Base-by-base conservation (phyloP, 257 asterid genomes). In the Primulina tabacum region DNA sequence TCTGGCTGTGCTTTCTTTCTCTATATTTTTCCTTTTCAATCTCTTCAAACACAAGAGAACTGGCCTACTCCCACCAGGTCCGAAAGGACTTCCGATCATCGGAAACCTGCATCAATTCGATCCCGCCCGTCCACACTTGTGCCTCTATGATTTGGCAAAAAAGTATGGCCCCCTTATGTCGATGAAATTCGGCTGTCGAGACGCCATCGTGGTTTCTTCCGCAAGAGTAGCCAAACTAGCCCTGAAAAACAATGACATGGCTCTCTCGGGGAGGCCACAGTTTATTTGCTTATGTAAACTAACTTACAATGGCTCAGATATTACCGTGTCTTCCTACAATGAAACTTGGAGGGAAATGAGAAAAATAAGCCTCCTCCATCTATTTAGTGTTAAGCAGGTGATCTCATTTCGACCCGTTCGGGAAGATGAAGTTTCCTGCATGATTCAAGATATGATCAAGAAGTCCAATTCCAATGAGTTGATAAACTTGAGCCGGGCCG, bases 251-350 rank as follows among this genome's bases (percentile, higher is more conserved):
- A 33, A 72, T 9, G 76, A 72, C 11, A 33, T 34, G 8, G 50
- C 69, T 0, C 57, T 72, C 35, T 59, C 71, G 0, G 59, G 76
- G 38, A 64, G 71, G 47, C 71, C 76, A 7, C 12, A 34, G 9
- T 34, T 6, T 38, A 0, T 3, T 7, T n/a, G 50, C 35, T 11
- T 35, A 14, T 56, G 38, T 7, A 64, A 64, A 3, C 10, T 63
- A 6, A 63, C 71, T 21, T 72, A 72, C 43, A 37, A 72, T 40
- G 17, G 38, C 3, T 59, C 55, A 6, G 76, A 72, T 33, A 58
- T 72, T 4, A 37, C 33, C 10, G 10, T 17, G 0, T 18, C 43
- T 7, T 9, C 63, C 17, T 67, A 67, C n/a, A 10, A 16, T 21
- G 50, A 14, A n/a, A 50, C 11, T 7, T 67, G 71, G 71, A 67